Evolutionary conservation across 148 eudicot genomes (phyloP).

Genomic region (Agrostemma githago): DNA sequence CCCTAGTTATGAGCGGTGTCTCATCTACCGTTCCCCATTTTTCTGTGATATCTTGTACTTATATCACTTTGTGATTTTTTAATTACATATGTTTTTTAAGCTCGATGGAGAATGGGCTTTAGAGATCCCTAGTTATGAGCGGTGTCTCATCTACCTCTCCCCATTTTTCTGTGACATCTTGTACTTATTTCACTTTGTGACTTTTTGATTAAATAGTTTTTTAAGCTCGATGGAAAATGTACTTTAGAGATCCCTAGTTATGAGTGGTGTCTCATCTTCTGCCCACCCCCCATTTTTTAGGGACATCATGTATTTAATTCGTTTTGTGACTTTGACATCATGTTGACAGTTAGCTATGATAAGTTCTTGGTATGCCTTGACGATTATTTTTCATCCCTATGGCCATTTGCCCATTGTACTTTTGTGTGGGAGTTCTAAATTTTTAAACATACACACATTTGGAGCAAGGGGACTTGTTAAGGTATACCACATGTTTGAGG

Average conservation of each 20-base stretch:
- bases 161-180: too few relatives aligned
- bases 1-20: too few relatives aligned
- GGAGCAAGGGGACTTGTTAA: background rate
- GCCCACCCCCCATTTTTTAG: background rate
- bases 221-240: background rate
- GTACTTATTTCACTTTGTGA: background rate
- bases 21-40: too few relatives aligned
- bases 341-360: background rate
- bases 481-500: background rate
- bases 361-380: background rate
- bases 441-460: background rate
- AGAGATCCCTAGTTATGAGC: too few relatives aligned
- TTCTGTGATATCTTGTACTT: too few relatives aligned
- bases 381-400: background rate
- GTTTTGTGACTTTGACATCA: background rate
- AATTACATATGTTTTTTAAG: too few relatives aligned
- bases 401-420: background rate
- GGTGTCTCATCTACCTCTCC: too few relatives aligned
- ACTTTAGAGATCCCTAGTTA: background rate
- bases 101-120: too few relatives aligned
- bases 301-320: background rate
- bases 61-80: background rate
- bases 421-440: background rate
- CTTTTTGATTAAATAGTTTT: background rate
- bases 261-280: background rate